These are phyloP conservation scores for Diophrys sp. DNA, from an alignment of 73 alveolate genomes.

Conservation along the genomic window DNA sequence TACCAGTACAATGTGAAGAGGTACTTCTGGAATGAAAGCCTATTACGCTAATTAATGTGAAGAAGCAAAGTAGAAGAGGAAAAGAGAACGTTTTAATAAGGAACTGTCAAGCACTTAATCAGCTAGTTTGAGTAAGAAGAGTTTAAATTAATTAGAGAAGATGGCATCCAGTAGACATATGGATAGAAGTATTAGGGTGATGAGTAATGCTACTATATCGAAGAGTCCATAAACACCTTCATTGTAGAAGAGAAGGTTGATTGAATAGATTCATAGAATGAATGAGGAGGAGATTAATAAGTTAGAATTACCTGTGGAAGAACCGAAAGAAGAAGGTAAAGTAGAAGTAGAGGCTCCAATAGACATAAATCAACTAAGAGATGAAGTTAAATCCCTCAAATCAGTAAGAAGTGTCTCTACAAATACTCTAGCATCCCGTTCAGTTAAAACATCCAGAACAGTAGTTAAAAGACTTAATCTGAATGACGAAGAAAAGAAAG, in stretches of 20 bases:
- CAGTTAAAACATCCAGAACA: neutral
- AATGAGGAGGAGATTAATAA: neutral
- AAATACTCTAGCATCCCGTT: neutral
- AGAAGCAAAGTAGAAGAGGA: no score
- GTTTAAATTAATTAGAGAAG: no score
- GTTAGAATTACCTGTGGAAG: neutral
- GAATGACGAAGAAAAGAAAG: conserved; percentile 6
- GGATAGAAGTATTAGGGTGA: neutral
- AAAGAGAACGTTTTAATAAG: neutral
- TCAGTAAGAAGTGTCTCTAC: neutral
- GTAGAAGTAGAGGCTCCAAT: neutral
- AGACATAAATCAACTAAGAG: neutral
- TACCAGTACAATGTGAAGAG: neutral
- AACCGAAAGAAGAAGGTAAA: neutral
- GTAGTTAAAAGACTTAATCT: neutral
- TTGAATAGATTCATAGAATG: neutral
- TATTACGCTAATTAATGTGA: neutral
- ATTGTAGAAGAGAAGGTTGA: neutral
- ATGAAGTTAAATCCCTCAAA: neutral
- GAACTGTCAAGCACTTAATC: neutral
- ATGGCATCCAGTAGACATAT: no score
- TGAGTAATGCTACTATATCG: neutral
- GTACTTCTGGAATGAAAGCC: neutral
- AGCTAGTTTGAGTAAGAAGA: neutral
- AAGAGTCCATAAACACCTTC: neutral